These are phyloP conservation scores for Syzygium syzygioides DNA, from an alignment of 441 rosid genomes.

Conservation along the genomic window DNA sequence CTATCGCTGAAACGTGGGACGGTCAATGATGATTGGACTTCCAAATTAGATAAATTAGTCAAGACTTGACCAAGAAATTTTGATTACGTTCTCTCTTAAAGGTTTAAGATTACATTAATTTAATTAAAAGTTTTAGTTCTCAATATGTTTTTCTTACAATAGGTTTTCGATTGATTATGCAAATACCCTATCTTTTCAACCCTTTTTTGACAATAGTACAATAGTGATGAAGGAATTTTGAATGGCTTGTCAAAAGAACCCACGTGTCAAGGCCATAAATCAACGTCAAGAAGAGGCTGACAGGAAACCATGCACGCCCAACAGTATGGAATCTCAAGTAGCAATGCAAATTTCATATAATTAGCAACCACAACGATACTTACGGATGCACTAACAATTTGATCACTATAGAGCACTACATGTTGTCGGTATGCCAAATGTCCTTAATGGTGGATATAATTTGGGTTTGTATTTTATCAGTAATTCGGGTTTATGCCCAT, in stretches of 20 bases:
- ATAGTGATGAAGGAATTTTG: neutral
- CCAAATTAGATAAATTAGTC: neutral
- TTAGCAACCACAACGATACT: neutral
- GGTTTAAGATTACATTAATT: neutral
- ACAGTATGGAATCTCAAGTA: neutral
- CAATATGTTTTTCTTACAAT: neutral
- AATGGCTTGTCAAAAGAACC: neutral
- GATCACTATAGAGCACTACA: neutral
- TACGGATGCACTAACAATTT: neutral
- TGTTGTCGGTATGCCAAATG: neutral
- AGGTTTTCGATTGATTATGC: neutral
- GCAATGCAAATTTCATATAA: neutral
- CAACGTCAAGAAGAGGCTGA: neutral
- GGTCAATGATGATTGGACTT: neutral
- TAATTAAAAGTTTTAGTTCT: neutral
- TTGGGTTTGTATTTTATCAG: too few relatives aligned
- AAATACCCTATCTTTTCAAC: neutral
- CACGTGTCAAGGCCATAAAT: neutral
- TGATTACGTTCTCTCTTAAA: neutral
- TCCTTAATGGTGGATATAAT: neutral
- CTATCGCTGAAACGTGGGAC: neutral
- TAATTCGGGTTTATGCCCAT: too few relatives aligned
- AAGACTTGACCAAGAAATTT: neutral
- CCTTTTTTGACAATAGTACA: neutral
- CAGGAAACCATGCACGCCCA: neutral